Percentiles rank a stretch among this genome's conserved stretches.
These are phyloP conservation scores for Hyphopichia buzzinii DNA, from an alignment of 1,139 yeast genomes.

Conservation along the genomic window DNA sequence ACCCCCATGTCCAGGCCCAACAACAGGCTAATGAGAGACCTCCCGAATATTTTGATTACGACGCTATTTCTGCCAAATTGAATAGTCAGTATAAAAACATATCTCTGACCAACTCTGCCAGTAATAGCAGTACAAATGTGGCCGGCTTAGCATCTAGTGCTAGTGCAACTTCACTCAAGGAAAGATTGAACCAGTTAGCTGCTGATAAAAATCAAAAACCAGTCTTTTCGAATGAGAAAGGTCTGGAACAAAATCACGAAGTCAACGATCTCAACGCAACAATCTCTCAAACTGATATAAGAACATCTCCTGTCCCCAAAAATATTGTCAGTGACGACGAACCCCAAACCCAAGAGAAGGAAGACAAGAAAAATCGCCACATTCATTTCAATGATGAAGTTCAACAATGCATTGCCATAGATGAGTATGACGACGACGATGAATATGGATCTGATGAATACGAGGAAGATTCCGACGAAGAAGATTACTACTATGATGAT, in stretches of 20 bases:
- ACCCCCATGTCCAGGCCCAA: not conserved
- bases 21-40: constrained; percentile 21
- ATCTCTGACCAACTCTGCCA: constrained; percentile 13
- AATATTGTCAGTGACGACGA: constrained; percentile 5
- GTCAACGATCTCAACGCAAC: constrained; percentile 4
- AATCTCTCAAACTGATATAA: not conserved
- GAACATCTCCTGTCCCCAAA: constrained; percentile 1
- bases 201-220: constrained; percentile 5
- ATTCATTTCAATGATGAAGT: constrained; percentile 93
- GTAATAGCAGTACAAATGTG: constrained; percentile 8
- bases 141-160: not conserved
- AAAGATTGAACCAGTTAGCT: constrained; percentile 4
- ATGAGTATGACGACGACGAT: constrained; percentile 40
- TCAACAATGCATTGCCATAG: constrained; percentile 82
- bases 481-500: constrained; percentile 17
- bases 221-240: constrained; percentile 1
- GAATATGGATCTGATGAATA: constrained; percentile 15
- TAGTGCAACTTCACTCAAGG: constrained; percentile 2
- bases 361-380: constrained; percentile 46
- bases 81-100: constrained; percentile 50
- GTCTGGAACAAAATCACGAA: not conserved
- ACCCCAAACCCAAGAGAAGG: not conserved
- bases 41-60: constrained; percentile 54
- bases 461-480: constrained; percentile 9
- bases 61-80: constrained; percentile 56